These are phyloP conservation scores for Penicillium crystallinum DNA, from an alignment of 495 filamentous ascomycete genomes.

Conservation along the genomic window DNA sequence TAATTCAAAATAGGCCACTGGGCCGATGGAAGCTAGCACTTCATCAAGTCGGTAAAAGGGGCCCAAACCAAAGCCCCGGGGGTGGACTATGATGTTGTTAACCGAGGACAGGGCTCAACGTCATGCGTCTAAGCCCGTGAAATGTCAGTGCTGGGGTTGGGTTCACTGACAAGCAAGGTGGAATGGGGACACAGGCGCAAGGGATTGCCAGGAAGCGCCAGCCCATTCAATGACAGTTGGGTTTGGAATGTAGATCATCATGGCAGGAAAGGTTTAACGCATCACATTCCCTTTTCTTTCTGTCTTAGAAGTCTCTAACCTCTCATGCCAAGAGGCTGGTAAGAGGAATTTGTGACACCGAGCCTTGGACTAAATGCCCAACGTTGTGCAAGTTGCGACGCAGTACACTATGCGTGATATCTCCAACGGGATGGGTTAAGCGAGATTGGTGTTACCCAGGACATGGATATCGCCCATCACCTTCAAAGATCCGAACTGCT, in stretches of 20 bases:
- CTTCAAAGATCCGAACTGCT: neutral
- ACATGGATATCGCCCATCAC: neutral
- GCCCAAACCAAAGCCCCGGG: constrained; percentile 3
- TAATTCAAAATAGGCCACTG: neutral
- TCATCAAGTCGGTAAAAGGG: constrained; percentile 10
- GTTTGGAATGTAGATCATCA: constrained; percentile 25
- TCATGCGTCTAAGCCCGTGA: constrained; percentile 15
- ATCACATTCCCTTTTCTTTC: constrained; percentile 3
- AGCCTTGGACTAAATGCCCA: neutral
- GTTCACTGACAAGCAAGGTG: constrained; percentile 22
- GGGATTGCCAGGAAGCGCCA: constrained; percentile 14
- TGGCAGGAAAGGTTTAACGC: neutral
- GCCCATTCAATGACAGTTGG: constrained; percentile 19
- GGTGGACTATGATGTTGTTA: neutral
- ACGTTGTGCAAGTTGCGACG: neutral
- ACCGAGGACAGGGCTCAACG: constrained; percentile 8
- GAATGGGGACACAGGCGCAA: constrained; percentile 15
- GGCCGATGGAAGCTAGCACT: neutral
- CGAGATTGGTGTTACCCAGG: constrained; percentile 4
- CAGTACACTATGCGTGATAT: neutral
- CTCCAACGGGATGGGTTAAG: constrained; percentile 6
- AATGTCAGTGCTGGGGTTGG: constrained; percentile 14
- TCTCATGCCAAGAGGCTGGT: neutral
- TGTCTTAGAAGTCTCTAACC: neutral
- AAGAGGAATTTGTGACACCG: neutral